Evolutionary conservation across 2,329 filamentous ascomycete genomes (phyloP).

Genomic region (Laburnicola sp.): DNA sequence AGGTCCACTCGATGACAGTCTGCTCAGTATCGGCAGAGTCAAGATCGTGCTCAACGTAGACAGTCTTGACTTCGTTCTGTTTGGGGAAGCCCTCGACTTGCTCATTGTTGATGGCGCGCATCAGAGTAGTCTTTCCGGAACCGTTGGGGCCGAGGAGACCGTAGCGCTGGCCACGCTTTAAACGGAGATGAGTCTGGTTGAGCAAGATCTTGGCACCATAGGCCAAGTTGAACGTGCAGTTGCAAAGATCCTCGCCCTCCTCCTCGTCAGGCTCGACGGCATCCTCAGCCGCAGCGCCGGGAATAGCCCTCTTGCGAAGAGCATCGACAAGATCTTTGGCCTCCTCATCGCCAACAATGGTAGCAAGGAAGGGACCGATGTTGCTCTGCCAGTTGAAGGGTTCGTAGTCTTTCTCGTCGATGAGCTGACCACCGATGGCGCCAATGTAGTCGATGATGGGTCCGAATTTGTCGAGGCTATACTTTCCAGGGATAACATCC

Average conservation of each 20-base stretch:
- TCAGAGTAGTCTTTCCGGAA: conserved; percentile 99
- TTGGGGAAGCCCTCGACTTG: conserved; percentile 99
- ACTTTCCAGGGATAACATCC: conserved; percentile 62
- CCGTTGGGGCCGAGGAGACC: conserved; percentile 99
- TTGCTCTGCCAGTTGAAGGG: conserved; percentile 74
- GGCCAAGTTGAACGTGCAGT: conserved; percentile 99
- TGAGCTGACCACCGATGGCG: conserved; percentile 90
- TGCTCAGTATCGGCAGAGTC: conserved; percentile 97
- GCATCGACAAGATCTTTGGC: conserved; percentile 73
- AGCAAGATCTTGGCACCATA: conserved; percentile 99
- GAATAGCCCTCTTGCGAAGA: conserved; percentile 83
- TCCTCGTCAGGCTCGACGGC: conserved; percentile 80
- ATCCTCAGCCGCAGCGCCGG: conserved; percentile 71
- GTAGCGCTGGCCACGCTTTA: conserved; percentile 99
- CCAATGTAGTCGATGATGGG: conserved; percentile 80
- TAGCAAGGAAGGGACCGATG: conserved; percentile 79
- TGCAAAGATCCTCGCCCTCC: conserved; percentile 98
- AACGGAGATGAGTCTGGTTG: conserved; percentile 94
- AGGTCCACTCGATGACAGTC: conserved; percentile 96
- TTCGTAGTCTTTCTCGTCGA: conserved; percentile 94
- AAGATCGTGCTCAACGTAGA: conserved; percentile 99
- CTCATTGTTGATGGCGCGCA: conserved; percentile 99
- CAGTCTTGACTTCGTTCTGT: conserved; percentile 99
- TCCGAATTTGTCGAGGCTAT: conserved; percentile 68
- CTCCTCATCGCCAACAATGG: conserved; percentile 79